Conservation (phyloP, 2,329 filamentous ascomycete species). For the Trichophyton verrucosum region DNA sequence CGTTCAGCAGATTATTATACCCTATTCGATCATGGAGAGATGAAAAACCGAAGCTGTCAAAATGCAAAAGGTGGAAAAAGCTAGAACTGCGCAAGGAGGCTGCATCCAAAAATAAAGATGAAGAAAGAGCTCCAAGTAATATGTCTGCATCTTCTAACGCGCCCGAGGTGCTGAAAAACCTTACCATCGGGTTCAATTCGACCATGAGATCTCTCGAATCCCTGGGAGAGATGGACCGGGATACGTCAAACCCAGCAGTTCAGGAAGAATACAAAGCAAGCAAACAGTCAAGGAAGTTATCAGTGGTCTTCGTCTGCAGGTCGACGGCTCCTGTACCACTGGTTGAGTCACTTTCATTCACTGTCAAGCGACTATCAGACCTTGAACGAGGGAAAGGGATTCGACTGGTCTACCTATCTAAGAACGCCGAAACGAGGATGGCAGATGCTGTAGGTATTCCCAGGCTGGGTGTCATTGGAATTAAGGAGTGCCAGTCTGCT, state of each 20-base stretch:
- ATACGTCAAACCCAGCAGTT: neutral
- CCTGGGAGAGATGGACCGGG: neutral
- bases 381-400: conserved; percentile 12
- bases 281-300: neutral
- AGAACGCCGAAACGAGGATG: conserved; percentile 3
- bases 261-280: neutral
- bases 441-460: conserved; percentile 5
- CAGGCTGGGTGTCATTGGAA: conserved; percentile 6
- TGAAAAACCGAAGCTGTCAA: conserved; percentile 5
- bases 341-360: conserved; percentile 17
- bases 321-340: conserved; percentile 14
- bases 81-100: conserved; percentile 3
- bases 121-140: neutral
- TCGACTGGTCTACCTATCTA: conserved; percentile 25
- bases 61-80: conserved; percentile 7
- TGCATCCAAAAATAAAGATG: neutral
- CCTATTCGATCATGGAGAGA: conserved; percentile 7
- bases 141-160: neutral
- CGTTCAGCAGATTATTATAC: conserved; percentile 3
- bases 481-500: neutral
- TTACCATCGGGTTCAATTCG: conserved; percentile 10
- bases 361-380: conserved; percentile 13
- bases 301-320: conserved; percentile 16
- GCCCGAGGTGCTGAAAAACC: conserved; percentile 2
- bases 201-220: conserved; percentile 4